phyloP scores from a whole-genome alignment of 257 asterid species.

The Salvia hispanica region DNA sequence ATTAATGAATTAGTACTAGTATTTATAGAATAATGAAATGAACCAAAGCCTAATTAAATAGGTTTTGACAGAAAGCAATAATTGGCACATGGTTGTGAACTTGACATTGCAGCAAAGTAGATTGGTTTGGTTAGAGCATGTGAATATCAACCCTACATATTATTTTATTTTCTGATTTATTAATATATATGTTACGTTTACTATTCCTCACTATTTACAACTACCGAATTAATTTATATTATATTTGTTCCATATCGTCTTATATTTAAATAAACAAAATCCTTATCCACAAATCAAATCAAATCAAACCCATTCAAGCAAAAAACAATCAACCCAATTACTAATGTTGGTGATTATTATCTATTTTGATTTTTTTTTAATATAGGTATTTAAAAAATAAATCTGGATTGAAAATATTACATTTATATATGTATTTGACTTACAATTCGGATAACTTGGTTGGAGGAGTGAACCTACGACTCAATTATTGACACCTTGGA shows the following conservation, averaged over 20 bases:
- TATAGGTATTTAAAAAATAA: too few species aligned
- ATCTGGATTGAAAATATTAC: too few species aligned
- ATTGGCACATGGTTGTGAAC: slow-evolving; percentile 37
- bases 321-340: neutral
- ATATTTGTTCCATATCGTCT: neutral
- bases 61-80: slow-evolving; percentile 23
- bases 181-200: neutral
- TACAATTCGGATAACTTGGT: too few species aligned
- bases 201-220: neutral
- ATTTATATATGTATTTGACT: too few species aligned
- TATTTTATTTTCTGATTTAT: slow-evolving; percentile 1
- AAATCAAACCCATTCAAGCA: neutral
- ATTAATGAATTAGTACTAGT: too few species aligned
- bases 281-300: neutral
- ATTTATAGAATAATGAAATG: neutral
- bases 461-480: too few species aligned
- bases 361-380: too few species aligned
- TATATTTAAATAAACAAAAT: neutral
- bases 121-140: slow-evolving; percentile 48
- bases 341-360: too few species aligned
- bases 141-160: slow-evolving; percentile 30
- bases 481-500: too few species aligned
- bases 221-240: neutral
- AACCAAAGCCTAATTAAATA: neutral
- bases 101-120: slow-evolving; percentile 46